phyloP scores from a whole-genome alignment of 495 filamentous ascomycete species.

The Staphylotrichum longicolle region DNA sequence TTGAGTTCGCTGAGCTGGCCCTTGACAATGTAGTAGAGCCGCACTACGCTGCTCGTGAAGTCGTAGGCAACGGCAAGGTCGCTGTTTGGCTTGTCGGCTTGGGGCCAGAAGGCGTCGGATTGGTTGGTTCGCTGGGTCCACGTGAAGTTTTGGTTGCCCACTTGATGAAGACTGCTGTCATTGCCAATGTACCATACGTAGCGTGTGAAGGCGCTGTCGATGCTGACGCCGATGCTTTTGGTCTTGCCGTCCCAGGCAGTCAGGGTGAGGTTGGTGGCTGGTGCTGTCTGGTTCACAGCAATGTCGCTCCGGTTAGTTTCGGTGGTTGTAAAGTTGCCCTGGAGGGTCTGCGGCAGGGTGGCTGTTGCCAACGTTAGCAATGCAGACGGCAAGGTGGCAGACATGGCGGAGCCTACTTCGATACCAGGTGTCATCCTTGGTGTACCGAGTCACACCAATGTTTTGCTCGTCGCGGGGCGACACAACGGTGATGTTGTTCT shows the following conservation, averaged over 20 bases:
- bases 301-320: slow-evolving; percentile 25
- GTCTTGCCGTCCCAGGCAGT: slow-evolving; percentile 33
- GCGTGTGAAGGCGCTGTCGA: slow-evolving; percentile 30
- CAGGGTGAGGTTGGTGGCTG: slow-evolving; percentile 32
- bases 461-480: slow-evolving; percentile 30
- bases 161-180: slow-evolving; percentile 33
- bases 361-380: slow-evolving; percentile 23
- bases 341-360: slow-evolving; percentile 32
- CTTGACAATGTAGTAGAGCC: slow-evolving; percentile 38
- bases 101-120: slow-evolving; percentile 31
- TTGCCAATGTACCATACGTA: slow-evolving; percentile 41
- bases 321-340: slow-evolving; percentile 23
- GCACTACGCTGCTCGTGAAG: slow-evolving; percentile 24
- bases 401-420: slow-evolving; percentile 23
- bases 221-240: slow-evolving; percentile 28
- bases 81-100: slow-evolving; percentile 37
- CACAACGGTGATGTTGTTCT: slow-evolving; percentile 35
- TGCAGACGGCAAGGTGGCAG: neutral
- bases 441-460: slow-evolving; percentile 30
- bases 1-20: slow-evolving; percentile 34
- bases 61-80: slow-evolving; percentile 32
- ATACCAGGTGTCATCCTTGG: slow-evolving; percentile 28
- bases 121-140: slow-evolving; percentile 30
- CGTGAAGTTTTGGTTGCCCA: slow-evolving; percentile 28
- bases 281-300: slow-evolving; percentile 26